Percentiles rank a stretch among this genome's conserved stretches.
Evolutionary conservation across 805 yeast genomes (phyloP).

Genomic region (Metschnikowia picachoensis): DNA sequence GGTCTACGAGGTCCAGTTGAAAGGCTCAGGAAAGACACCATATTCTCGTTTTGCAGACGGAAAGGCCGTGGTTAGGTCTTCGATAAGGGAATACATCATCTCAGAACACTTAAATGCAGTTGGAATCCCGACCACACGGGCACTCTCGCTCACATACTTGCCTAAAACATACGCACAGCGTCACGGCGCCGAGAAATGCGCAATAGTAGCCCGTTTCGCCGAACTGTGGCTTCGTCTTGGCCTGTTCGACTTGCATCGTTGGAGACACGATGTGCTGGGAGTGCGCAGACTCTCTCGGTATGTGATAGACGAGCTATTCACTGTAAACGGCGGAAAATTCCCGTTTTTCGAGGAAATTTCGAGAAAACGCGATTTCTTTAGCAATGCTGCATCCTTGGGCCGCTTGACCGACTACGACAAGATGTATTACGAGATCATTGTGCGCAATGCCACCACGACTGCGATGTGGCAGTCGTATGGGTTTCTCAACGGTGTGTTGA

Average conservation of each 20-base stretch:
- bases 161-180: slow-evolving; percentile 80
- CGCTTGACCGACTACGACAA: slow-evolving; percentile 59
- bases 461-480: slow-evolving; percentile 92
- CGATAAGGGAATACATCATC: slow-evolving; percentile 81
- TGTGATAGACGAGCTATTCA: slow-evolving; percentile 62
- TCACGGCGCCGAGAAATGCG: slow-evolving; percentile 71
- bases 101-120: slow-evolving; percentile 78
- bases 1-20: slow-evolving; percentile 69
- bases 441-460: slow-evolving; percentile 70
- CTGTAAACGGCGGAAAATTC: slow-evolving; percentile 27
- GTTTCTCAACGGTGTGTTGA: slow-evolving; percentile 88
- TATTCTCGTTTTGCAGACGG: slow-evolving; percentile 96
- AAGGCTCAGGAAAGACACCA: slow-evolving; percentile 92
- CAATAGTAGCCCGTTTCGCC: slow-evolving; percentile 79
- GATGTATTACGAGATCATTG: slow-evolving; percentile 65
- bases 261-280: slow-evolving; percentile 66
- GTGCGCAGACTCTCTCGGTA: slow-evolving; percentile 64
- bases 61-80: slow-evolving; percentile 83
- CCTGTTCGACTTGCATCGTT: slow-evolving; percentile 76
- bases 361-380: slow-evolving; percentile 21
- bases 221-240: slow-evolving; percentile 87
- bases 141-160: slow-evolving; percentile 64
- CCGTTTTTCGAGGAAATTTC: slow-evolving; percentile 24
- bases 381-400: slow-evolving; percentile 23
- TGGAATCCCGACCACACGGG: slow-evolving; percentile 85